phyloP scores from a whole-genome alignment of 768 basidiomycete genomes.

The Lactifluus rugatus region DNA sequence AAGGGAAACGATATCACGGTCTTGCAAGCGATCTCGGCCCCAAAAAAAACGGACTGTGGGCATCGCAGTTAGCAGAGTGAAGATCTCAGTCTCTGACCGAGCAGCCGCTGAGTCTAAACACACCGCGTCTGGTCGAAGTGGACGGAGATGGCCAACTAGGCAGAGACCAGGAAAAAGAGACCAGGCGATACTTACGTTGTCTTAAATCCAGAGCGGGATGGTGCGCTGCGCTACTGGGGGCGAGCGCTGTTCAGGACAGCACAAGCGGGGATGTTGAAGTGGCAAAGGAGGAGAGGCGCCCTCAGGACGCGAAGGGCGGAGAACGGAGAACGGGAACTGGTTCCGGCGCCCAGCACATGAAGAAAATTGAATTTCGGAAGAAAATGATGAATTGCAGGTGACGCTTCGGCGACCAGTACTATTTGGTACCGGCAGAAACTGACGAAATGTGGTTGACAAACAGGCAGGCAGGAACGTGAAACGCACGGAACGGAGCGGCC shows the following conservation, averaged over 20 bases:
- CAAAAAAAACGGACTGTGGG: not conserved
- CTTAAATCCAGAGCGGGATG: not conserved
- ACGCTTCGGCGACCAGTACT: constrained; percentile 19
- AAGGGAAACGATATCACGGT: not conserved
- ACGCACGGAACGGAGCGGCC: constrained; percentile 15
- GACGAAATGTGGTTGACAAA: constrained; percentile 9
- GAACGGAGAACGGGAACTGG: constrained; percentile 5
- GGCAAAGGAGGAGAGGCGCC: constrained; percentile 1
- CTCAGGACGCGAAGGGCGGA: constrained; percentile 2
- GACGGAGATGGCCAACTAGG: not conserved
- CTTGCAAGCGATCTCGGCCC: not conserved
- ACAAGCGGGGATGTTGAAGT: constrained; percentile 10
- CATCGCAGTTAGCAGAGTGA: not conserved
- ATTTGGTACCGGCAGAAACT: constrained; percentile 16
- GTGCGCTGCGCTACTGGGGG: not conserved
- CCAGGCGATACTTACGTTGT: constrained; percentile 6
- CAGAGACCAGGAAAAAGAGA: not conserved
- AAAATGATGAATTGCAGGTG: constrained; percentile 15
- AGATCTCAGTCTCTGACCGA: not conserved
- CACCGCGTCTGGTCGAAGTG: not conserved
- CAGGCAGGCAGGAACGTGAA: constrained; percentile 7
- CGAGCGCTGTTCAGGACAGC: constrained; percentile 2
- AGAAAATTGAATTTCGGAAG: constrained; percentile 17
- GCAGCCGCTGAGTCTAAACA: not conserved
- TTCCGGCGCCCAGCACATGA: constrained; percentile 13